phyloP scores from a whole-genome alignment of 78 protist genomes.

The Diacronema lutheri region DNA sequence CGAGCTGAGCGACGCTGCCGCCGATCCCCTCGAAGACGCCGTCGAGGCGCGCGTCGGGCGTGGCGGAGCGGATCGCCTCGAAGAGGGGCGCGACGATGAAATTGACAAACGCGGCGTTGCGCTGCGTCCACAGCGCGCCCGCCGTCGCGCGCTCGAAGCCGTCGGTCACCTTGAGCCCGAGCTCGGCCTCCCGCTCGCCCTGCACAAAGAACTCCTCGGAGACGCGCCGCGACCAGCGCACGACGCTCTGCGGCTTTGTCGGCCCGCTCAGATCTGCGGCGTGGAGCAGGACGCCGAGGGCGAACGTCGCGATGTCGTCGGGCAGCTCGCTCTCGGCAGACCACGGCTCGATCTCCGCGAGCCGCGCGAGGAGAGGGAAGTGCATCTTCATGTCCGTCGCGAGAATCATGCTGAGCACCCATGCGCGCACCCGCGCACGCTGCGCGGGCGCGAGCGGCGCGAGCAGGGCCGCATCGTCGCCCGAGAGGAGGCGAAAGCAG shows the following conservation, averaged over 20 bases:
- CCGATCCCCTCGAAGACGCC: too few species aligned
- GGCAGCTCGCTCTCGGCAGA: background rate
- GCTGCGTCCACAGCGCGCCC: background rate
- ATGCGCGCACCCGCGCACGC: background rate
- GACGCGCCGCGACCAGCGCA: background rate
- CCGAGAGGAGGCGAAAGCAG: background rate
- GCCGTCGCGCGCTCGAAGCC: conserved; percentile 3
- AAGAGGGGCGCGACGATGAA: background rate
- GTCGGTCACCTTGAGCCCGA: conserved; percentile 15
- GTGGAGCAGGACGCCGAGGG: background rate
- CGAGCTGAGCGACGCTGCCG: too few species aligned
- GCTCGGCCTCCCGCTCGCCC: conserved; percentile 28
- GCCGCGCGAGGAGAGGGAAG: background rate
- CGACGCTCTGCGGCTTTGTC: background rate
- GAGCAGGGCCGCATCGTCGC: background rate
- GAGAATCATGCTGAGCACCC: background rate
- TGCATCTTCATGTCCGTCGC: conserved; percentile 12
- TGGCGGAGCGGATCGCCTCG: background rate
- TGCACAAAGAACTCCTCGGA: conserved; percentile 18
- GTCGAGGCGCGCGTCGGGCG: too few species aligned
- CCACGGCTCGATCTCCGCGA: too few species aligned
- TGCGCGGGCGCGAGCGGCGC: background rate
- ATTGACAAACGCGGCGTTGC: background rate
- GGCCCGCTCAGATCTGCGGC: background rate
- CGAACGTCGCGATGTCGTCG: background rate